A percentile compares a stretch with the other conserved stretches of the same genome.
Conservation (phyloP, 1,284 basidiomycete genomes). For the Ustilago lituana region DNA sequence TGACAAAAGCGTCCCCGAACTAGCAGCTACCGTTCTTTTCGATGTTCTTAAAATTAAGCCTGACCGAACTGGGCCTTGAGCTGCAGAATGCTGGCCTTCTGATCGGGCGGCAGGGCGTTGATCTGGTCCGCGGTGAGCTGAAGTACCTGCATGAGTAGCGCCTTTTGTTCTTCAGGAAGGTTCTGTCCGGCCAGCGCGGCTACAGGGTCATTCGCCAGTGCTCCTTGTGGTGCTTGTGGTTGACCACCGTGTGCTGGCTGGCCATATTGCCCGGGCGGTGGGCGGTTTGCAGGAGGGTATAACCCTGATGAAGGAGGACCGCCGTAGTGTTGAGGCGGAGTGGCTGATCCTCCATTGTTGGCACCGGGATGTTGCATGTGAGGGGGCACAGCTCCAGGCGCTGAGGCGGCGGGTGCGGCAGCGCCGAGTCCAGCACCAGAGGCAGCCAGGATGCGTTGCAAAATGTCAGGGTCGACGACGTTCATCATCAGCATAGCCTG, state of each 20-base stretch:
- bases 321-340: constrained; percentile 42
- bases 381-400: constrained; percentile 21
- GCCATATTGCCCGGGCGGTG: constrained; percentile 29
- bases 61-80: constrained; percentile 65
- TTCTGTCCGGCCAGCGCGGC: constrained; percentile 46
- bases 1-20: too few species aligned
- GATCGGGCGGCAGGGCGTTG: constrained; percentile 80
- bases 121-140: constrained; percentile 87
- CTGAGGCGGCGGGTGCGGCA: constrained; percentile 5
- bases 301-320: constrained; percentile 11
- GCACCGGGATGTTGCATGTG: constrained; percentile 32
- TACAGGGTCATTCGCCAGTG: constrained; percentile 40
- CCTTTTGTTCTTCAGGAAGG: constrained; percentile 58
- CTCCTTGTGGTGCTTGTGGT: constrained; percentile 13
- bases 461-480: constrained; percentile 86
- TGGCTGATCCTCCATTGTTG: constrained; percentile 30
- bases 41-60: too few species aligned
- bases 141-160: constrained; percentile 75
- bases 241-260: constrained; percentile 25
- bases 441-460: constrained; percentile 72
- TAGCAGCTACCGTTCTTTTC: background rate
- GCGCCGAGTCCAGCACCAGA: constrained; percentile 34
- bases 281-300: constrained; percentile 18
- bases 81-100: constrained; percentile 84
- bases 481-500: constrained; percentile 93